phyloP scores from a whole-genome alignment of 495 filamentous ascomycete genomes.

The Penicillium diatomitis region DNA sequence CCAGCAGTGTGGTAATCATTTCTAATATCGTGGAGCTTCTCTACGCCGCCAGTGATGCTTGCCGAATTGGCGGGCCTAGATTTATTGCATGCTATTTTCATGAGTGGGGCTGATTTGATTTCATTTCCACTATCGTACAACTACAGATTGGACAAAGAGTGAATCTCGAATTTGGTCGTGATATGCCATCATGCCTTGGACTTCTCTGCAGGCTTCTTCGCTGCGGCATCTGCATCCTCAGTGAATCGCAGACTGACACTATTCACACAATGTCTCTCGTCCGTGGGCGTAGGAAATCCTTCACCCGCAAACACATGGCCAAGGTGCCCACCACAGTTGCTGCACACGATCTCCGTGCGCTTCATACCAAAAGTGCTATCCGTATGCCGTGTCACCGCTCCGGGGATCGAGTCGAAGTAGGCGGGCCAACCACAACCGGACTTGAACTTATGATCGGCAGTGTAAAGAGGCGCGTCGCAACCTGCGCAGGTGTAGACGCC shows the following conservation, averaged over 20 bases:
- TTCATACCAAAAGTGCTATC: slow-evolving; percentile 74
- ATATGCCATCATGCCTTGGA: slow-evolving; percentile 14
- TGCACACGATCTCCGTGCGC: slow-evolving; percentile 87
- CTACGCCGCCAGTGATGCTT: no score
- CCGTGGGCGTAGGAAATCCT: slow-evolving; percentile 78
- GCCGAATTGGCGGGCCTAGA: no score
- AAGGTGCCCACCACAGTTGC: slow-evolving; percentile 88
- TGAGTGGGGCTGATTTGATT: no score
- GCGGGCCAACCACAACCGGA: slow-evolving; percentile 97
- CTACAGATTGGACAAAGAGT: no score
- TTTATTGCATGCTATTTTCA: no score
- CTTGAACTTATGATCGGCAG: slow-evolving; percentile 84
- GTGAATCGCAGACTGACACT: slow-evolving; percentile 81
- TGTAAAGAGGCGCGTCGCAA: slow-evolving; percentile 83
- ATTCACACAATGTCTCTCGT: slow-evolving; percentile 97
- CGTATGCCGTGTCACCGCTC: slow-evolving; percentile 71
- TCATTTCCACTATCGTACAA: no score
- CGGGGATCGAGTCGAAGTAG: slow-evolving; percentile 89
- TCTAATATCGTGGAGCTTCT: no score
- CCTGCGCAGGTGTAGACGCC: slow-evolving; percentile 82
- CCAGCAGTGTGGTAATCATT: no score
- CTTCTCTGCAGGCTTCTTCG: slow-evolving; percentile 28
- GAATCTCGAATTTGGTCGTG: not conserved
- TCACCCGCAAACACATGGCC: slow-evolving; percentile 98
- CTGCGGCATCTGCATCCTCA: slow-evolving; percentile 35